These are phyloP conservation scores for Catunica adiposa DNA, from an alignment of 2,329 filamentous ascomycete genomes.

Conservation along the genomic window DNA sequence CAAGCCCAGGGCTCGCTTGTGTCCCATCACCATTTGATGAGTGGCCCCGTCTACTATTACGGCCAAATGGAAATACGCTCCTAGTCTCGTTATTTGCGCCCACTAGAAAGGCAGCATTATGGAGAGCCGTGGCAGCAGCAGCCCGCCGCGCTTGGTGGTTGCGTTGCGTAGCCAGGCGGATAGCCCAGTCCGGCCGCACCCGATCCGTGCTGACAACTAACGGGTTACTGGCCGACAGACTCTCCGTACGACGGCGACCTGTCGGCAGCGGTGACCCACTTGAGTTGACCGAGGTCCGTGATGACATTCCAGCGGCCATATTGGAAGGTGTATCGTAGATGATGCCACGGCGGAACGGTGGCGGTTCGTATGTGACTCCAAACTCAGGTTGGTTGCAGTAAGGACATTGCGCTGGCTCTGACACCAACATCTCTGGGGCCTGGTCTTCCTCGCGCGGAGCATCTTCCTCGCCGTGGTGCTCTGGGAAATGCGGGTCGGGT, in stretches of 20 bases:
- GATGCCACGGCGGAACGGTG: constrained; percentile 73
- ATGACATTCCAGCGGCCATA: constrained; percentile 64
- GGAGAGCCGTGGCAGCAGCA: constrained; percentile 81
- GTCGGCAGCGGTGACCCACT: constrained; percentile 26
- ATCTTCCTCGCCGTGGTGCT: constrained; percentile 46
- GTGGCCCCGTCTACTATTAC: background rate
- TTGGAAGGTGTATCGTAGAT: constrained; percentile 32
- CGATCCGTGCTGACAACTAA: constrained; percentile 84
- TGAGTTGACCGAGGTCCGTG: constrained; percentile 62
- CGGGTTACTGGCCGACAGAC: constrained; percentile 64
- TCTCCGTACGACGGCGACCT: constrained; percentile 34
- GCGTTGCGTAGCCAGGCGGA: constrained; percentile 70
- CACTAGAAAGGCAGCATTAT: constrained; percentile 75
- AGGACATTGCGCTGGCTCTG: constrained; percentile 79
- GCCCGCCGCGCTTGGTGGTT: constrained; percentile 73
- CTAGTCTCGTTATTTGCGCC: constrained; percentile 52
- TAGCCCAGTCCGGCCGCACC: constrained; percentile 85
- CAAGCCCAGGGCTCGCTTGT: background rate
- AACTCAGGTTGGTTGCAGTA: constrained; percentile 94
- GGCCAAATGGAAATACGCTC: constrained; percentile 1
- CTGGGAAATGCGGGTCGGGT: constrained; percentile 75
- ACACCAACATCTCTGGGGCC: constrained; percentile 52
- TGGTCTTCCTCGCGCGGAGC: constrained; percentile 19
- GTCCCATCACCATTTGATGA: background rate
- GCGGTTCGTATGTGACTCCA: constrained; percentile 84